Percentiles rank a stretch among this genome's conserved stretches.
phyloP scores from a whole-genome alignment of 2,329 filamentous ascomycete species.

The Sordariomycetes sp. region DNA sequence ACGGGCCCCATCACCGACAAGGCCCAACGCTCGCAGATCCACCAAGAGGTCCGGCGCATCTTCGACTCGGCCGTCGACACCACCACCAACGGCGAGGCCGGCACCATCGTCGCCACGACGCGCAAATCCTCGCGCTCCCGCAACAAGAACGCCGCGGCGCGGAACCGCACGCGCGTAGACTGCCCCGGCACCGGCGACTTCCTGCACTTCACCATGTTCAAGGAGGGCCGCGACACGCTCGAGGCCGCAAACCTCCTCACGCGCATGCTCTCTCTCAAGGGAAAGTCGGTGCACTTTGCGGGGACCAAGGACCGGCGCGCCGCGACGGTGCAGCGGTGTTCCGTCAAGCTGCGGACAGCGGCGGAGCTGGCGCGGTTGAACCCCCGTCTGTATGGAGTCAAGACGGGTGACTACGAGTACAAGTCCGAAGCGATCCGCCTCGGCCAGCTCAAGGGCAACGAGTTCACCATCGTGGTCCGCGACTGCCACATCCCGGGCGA shows the following conservation, averaged over 20 bases:
- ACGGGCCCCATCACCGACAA: conserved; percentile 30
- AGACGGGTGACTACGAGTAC: conserved; percentile 74
- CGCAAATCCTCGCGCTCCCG: conserved; percentile 6
- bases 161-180: not conserved
- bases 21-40: conserved; percentile 29
- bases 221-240: conserved; percentile 96
- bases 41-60: conserved; percentile 59
- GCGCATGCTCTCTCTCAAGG: conserved; percentile 59
- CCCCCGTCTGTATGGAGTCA: conserved; percentile 45
- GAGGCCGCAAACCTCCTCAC: conserved; percentile 70
- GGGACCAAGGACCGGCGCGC: conserved; percentile 87
- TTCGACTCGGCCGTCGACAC: conserved; percentile 73
- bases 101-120: conserved; percentile 51
- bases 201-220: conserved; percentile 84
- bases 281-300: conserved; percentile 60
- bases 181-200: conserved; percentile 48
- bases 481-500: conserved; percentile 55
- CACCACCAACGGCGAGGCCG: conserved; percentile 36
- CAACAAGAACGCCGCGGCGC: conserved; percentile 1
- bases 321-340: conserved; percentile 73
- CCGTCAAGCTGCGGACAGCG: conserved; percentile 37
- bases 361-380: conserved; percentile 54
- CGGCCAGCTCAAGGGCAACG: conserved; percentile 76
- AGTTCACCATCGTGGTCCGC: conserved; percentile 84
- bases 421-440: conserved; percentile 59